Conservation (phyloP, 2,329 filamentous ascomycete species). For the Sarocladium strictum region DNA sequence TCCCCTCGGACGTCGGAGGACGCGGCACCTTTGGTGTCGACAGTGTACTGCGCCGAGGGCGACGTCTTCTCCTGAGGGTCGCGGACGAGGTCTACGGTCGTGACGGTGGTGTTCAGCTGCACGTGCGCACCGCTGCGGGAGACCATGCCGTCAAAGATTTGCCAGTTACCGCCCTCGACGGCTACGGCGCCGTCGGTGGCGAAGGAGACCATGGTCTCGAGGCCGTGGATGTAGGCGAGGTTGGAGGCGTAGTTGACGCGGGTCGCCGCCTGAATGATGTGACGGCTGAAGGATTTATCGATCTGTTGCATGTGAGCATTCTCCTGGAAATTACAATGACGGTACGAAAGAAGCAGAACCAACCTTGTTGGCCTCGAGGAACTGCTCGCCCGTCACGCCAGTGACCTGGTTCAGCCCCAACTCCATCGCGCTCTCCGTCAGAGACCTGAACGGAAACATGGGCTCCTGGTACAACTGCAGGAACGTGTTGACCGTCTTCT, state of each 20-base stretch:
- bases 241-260: conserved; percentile 95
- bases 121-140: conserved; percentile 55
- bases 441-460: conserved; percentile 75
- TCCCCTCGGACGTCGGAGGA: conserved; percentile 20
- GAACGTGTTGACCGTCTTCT: conserved; percentile 65
- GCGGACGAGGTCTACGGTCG: conserved; percentile 47
- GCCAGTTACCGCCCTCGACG: conserved; percentile 85
- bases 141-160: conserved; percentile 83
- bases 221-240: conserved; percentile 74
- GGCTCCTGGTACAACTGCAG: conserved; percentile 74
- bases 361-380: conserved; percentile 59
- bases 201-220: conserved; percentile 89
- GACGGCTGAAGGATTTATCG: conserved; percentile 59
- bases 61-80: conserved; percentile 23
- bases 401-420: conserved; percentile 63
- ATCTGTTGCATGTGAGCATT: conserved; percentile 42
- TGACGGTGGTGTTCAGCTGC: conserved; percentile 62
- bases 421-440: conserved; percentile 62
- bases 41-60: conserved; percentile 38
- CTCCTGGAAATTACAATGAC: too few relatives aligned
- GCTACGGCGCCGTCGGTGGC: conserved; percentile 77
- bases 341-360: conserved; percentile 12
- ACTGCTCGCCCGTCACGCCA: conserved; percentile 66
- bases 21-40: conserved; percentile 30
- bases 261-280: conserved; percentile 86